Conservation (phyloP, 1,284 basidiomycete genomes). For the Cryptococcus sp. region DNA sequence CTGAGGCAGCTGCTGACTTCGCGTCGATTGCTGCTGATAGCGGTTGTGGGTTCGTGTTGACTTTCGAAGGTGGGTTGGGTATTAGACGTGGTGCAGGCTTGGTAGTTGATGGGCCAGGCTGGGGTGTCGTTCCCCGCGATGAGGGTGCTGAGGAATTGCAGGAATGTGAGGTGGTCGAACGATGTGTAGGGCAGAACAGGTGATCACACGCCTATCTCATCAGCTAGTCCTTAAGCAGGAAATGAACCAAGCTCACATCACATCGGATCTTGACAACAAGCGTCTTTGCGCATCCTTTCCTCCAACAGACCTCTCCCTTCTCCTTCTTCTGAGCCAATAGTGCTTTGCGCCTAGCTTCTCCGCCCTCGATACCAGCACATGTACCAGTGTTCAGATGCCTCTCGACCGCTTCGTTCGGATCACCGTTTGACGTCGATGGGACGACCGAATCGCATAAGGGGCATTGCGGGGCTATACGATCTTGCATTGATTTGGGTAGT, state of each 20-base stretch:
- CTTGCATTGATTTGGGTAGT: slow-evolving; percentile 40
- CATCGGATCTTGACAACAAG: slow-evolving; percentile 46
- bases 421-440: slow-evolving; percentile 22
- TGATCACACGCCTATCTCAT: slow-evolving; percentile 26
- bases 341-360: slow-evolving; percentile 36
- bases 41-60: slow-evolving; percentile 1
- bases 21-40: slow-evolving; percentile 25
- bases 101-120: slow-evolving; percentile 20
- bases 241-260: slow-evolving; percentile 23
- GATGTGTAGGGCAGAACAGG: slow-evolving; percentile 40
- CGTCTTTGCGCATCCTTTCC: slow-evolving; percentile 38
- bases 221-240: background rate
- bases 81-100: slow-evolving; percentile 24
- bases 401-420: slow-evolving; percentile 46
- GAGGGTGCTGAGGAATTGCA: slow-evolving; percentile 12
- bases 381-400: slow-evolving; percentile 39
- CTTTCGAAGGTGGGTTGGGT: slow-evolving; percentile 8
- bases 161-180: slow-evolving; percentile 29
- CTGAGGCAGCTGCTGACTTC: slow-evolving; percentile 40
- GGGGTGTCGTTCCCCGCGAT: slow-evolving; percentile 19
- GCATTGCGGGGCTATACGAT: slow-evolving; percentile 46
- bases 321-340: slow-evolving; percentile 37
- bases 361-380: slow-evolving; percentile 39
- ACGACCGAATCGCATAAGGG: slow-evolving; percentile 44
- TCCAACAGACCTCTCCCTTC: slow-evolving; percentile 44